A percentile compares a stretch with the other conserved stretches of the same genome.
phyloP scores from a whole-genome alignment of 495 filamentous ascomycete genomes.

The Podospora australis region DNA sequence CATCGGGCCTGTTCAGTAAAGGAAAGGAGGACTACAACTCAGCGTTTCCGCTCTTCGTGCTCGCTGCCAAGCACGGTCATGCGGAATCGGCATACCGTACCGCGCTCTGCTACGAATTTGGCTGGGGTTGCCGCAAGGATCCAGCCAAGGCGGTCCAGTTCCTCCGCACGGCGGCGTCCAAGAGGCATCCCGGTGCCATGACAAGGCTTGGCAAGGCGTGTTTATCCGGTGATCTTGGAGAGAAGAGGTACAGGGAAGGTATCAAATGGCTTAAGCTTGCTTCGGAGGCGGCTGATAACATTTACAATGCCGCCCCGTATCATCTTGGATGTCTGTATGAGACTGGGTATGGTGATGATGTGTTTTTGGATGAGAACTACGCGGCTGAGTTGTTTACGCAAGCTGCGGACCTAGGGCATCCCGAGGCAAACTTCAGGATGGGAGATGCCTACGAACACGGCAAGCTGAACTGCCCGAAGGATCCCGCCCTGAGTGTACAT shows the following conservation, averaged over 20 bases:
- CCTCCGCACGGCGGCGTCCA: slow-evolving; percentile 81
- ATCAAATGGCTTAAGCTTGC: slow-evolving; percentile 96
- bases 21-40: slow-evolving; percentile 83
- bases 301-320: slow-evolving; percentile 91
- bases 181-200: slow-evolving; percentile 93
- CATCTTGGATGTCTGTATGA: slow-evolving; percentile 85
- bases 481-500: slow-evolving; percentile 91
- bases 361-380: slow-evolving; percentile 85
- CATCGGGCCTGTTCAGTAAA: slow-evolving; percentile 91
- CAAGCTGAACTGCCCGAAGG: slow-evolving; percentile 73
- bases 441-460: slow-evolving; percentile 98
- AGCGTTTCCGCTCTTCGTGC: slow-evolving; percentile 84
- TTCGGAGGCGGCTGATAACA: slow-evolving; percentile 75
- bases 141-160: slow-evolving; percentile 88
- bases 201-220: slow-evolving; percentile 87
- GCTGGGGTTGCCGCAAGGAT: slow-evolving; percentile 89
- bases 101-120: slow-evolving; percentile 94
- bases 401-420: slow-evolving; percentile 84
- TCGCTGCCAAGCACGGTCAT: slow-evolving; percentile 95
- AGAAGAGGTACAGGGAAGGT: slow-evolving; percentile 82
- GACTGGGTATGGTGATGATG: slow-evolving; percentile 78
- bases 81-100: slow-evolving; percentile 93
- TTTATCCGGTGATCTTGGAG: slow-evolving; percentile 78
- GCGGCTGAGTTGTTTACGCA: slow-evolving; percentile 92
- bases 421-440: slow-evolving; percentile 75